These are phyloP conservation scores for Solanum lycopersicoides DNA, from an alignment of 257 asterid species.

Conservation along the genomic window DNA sequence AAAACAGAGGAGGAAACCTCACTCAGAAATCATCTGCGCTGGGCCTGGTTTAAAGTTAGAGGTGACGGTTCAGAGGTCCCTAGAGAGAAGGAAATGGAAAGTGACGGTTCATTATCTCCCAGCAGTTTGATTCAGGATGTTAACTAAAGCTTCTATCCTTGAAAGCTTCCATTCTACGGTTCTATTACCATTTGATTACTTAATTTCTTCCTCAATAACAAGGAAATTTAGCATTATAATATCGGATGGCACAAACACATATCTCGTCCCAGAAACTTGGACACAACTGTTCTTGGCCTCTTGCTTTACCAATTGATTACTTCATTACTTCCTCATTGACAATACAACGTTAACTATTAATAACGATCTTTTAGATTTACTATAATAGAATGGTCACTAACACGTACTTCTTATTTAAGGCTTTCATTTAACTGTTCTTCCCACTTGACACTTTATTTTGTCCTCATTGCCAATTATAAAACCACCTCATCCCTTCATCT, in stretches of 20 bases:
- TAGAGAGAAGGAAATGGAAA: neutral
- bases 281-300: neutral
- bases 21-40: neutral
- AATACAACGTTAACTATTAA: neutral
- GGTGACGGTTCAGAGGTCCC: neutral
- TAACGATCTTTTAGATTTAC: neutral
- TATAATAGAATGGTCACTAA: neutral
- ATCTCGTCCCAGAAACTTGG: neutral
- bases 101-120: neutral
- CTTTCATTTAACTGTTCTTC: neutral
- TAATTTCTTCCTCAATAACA: neutral
- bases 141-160: neutral
- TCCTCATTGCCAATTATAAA: neutral
- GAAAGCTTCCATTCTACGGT: neutral
- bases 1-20: neutral
- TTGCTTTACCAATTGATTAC: neutral
- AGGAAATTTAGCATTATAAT: neutral
- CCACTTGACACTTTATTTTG: neutral
- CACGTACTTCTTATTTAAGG: neutral
- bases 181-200: neutral
- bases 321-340: neutral
- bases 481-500: neutral
- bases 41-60: neutral
- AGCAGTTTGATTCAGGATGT: neutral
- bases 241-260: neutral